Base-by-base conservation (phyloP, 768 basidiomycete genomes). In the Kwoniella sp. region DNA sequence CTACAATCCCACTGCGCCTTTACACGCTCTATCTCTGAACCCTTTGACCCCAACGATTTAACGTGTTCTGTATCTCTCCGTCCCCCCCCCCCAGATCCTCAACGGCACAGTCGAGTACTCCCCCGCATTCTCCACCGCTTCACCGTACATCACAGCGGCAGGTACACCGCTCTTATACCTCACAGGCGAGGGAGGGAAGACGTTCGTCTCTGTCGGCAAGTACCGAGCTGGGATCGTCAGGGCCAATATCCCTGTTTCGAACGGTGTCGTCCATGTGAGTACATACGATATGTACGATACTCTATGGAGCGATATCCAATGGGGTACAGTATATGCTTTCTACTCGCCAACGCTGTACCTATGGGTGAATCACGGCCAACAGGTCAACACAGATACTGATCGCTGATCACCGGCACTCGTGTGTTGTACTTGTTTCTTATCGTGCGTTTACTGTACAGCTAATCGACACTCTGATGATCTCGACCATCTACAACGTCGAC, bases 241-340 rank as follows among this genome's bases (percentile, higher is more conserved):
- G 25, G 61, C 53, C 23, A 70, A 74, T 54, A 68, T 74, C 8
- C 62, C 66, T 0, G 52, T 63, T 5, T 59, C 69, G n/a, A 73
- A 73, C 58, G 72, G 72, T 7, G 70, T 73, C 2, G 61, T 73
- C 1, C 69, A 70, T 63, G 72, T 73, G 53, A 61, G 66, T 61
- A 11, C 13, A 55, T 23, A 2, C 9, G 8, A 9, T 15, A 20
- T 13, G 28, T 29, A n/a, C n/a, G n/a, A n/a, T n/a, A n/a, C n/a
- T n/a, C n/a, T n/a, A n/a, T n/a, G n/a, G n/a, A n/a, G n/a, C n/a
- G n/a, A n/a, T n/a, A n/a, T n/a, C n/a, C n/a, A n/a, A n/a, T n/a
- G n/a, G n/a, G n/a, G n/a, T n/a, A n/a, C n/a, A n/a, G n/a, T n/a
- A n/a, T n/a, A n/a, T n/a, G n/a, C n/a, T n/a, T n/a, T n/a, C n/a